Base-by-base conservation (phyloP, 805 yeast genomes). In the Maudiozyma saulgeensis region DNA sequence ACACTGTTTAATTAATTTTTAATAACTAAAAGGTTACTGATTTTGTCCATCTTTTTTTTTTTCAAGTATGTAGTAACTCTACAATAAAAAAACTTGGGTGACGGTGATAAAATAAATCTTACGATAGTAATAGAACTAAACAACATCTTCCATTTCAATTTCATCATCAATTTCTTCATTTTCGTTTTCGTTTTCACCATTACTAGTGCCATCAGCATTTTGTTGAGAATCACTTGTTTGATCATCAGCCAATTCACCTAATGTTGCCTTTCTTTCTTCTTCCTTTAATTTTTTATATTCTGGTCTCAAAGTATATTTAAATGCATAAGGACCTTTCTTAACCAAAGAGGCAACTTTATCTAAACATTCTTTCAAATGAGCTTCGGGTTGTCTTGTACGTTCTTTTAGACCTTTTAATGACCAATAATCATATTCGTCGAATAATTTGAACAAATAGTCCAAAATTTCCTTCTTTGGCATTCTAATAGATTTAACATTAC, bases 351-450 rank as follows among this genome's bases (percentile, higher is more conserved):
- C 98, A 61, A 93, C 87, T 44, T 84, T 80, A 53, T 91, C 99
- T 45, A 93, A 72, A 50, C 93, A 86, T 63, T 90, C 96, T 63
- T 90, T 88, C 54, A 93, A 73, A 65, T 87, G 95, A 19, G 83
- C 83, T 64, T 93, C 99, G 1, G 99, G 99, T 72, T 93, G 99
- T 60, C 84, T 82, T 2, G 97, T 89, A 57, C 96, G 79, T 64
- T 93, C 99, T 61, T 88, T 84, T 53, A 93, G 73, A 39, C 96
- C 96, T 68, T 89, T 89, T 75, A 93, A 76, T 11, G 93, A 82
- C 99, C 99, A 93, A 68, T 90, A 93, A 63, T 91, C 97, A 66
- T 85, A 88, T 65, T 90, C 95, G 67, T 89, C 96, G 68, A 93
- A 93, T 59, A 91, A 73, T 57, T 84, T 78, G 79, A 93, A 93